These are phyloP conservation scores for Tetrahymena malaccensis DNA, from an alignment of 73 alveolate genomes.

Conservation along the genomic window DNA sequence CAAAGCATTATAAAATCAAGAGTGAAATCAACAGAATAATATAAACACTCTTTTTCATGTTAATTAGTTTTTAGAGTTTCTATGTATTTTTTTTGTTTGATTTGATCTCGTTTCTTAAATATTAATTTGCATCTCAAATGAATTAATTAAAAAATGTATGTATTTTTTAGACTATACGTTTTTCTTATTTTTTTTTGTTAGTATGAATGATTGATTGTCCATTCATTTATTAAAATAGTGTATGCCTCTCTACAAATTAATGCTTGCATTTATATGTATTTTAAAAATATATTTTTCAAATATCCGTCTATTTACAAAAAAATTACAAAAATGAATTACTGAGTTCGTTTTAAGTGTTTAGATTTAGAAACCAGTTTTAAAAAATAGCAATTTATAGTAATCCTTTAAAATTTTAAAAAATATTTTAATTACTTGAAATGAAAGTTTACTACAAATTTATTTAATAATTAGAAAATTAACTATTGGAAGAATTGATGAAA, in stretches of 20 bases:
- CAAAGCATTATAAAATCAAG: not conserved
- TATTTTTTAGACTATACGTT: not conserved
- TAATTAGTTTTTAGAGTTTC: not conserved
- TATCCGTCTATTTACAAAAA: no score
- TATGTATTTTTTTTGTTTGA: not conserved
- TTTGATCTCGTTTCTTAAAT: not conserved
- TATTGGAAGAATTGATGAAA: no score
- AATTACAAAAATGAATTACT: no score
- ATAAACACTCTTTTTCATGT: not conserved
- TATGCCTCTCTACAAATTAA: not conserved
- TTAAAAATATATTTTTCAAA: no score
- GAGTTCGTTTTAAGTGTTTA: no score
- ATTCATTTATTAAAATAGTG: not conserved
- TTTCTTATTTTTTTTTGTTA: not conserved
- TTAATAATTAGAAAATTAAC: no score
- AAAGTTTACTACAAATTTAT: no score
- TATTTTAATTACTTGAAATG: no score
- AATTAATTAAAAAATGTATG: not conserved
- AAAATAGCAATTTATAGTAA: no score
- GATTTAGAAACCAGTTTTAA: no score
- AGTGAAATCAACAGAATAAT: not conserved
- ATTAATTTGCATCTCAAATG: not conserved
- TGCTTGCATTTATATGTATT: not conserved
- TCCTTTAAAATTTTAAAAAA: no score
- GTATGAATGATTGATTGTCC: not conserved